Percentiles rank a stretch among this genome's conserved stretches.
phyloP scores from a whole-genome alignment of 2,329 filamentous ascomycete species.

The Ceratocystis diversiconidia region DNA sequence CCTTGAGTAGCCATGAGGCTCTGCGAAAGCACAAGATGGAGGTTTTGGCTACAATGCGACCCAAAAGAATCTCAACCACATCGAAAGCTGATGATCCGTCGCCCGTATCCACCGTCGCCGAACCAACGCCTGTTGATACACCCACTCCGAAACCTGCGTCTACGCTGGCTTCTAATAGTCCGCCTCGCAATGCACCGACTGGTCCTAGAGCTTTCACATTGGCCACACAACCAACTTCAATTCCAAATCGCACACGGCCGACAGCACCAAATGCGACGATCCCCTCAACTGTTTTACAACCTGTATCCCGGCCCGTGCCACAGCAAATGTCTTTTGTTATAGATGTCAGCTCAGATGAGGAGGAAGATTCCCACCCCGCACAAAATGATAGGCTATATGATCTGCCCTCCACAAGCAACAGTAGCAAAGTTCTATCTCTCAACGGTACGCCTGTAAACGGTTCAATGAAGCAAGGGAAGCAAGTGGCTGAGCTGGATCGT shows the following conservation, averaged over 20 bases:
- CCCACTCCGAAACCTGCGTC: background rate
- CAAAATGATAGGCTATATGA: slow-evolving; percentile 6
- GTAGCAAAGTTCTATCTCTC: background rate
- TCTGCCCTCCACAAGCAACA: slow-evolving; percentile 3
- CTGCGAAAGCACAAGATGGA: slow-evolving; percentile 67
- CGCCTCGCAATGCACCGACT: slow-evolving; percentile 1
- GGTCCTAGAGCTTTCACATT: slow-evolving; percentile 2
- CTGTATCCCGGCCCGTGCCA: slow-evolving; percentile 1
- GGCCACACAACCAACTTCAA: background rate
- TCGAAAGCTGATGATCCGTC: background rate
- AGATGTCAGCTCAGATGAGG: slow-evolving; percentile 15
- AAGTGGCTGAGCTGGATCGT: slow-evolving; percentile 28
- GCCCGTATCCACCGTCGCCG: background rate
- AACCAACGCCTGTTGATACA: background rate
- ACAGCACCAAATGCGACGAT: background rate
- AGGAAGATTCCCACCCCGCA: slow-evolving; percentile 16
- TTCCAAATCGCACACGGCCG: background rate
- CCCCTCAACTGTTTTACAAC: background rate
- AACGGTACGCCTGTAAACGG: background rate
- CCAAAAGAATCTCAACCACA: slow-evolving; percentile 22
- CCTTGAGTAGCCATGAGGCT: slow-evolving; percentile 40
- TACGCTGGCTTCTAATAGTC: background rate
- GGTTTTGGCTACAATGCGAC: slow-evolving; percentile 48
- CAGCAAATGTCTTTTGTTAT: slow-evolving; percentile 12
- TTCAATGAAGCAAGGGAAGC: background rate